Evolutionary conservation across 805 yeast genomes (phyloP), one percentile per base, ranked within the genome.

Genomic region (Ogataea zsoltii): DNA sequence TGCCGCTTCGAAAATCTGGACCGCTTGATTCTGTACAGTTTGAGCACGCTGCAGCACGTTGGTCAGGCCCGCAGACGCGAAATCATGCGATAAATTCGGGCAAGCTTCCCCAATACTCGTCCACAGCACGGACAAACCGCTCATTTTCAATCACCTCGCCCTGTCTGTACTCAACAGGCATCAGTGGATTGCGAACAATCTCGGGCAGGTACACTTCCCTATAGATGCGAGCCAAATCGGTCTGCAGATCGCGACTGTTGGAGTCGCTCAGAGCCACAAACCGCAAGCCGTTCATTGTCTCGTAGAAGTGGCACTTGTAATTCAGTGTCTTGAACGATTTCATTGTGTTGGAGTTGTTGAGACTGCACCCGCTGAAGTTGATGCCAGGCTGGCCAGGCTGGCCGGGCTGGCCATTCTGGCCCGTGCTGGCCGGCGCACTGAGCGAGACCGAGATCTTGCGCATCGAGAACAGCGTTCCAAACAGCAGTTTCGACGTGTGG

Each of bases 391-490:
- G 42, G 18, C 21, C 40, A 14, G 21, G 33, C 33, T 18, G 3
- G 36, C 10, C 46, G 12, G 41, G 42, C 18, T 44, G 42, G 18
- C 21, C 40, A 14, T 28, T 30, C 33, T 18, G 3, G 36, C 10
- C 12, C 44, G 26, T 15, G 19, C 39, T 14, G 51, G 39, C 4
- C 15, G 51, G 41, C 2, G 50, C 36, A 21, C 46, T 32, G 17
- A 55, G 32, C 6, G 58, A 56, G 14, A 79, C 72, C 0, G 92
- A 77, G 31, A 94, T 78, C 50, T 84, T 88, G 42, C 90, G 76
- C 49, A 92, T 66, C 11, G 97, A 89, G 62, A 82, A 86, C 9
- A 88, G 70, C 32, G 88, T 80, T 11, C 99, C 99, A 62, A 88
- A 94, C 12, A 94, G 72, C 28, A 94, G 76, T 63, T 92, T 85